Evolutionary conservation across 306 rosid species (phyloP).

Genomic region (Benincasa hispida): DNA sequence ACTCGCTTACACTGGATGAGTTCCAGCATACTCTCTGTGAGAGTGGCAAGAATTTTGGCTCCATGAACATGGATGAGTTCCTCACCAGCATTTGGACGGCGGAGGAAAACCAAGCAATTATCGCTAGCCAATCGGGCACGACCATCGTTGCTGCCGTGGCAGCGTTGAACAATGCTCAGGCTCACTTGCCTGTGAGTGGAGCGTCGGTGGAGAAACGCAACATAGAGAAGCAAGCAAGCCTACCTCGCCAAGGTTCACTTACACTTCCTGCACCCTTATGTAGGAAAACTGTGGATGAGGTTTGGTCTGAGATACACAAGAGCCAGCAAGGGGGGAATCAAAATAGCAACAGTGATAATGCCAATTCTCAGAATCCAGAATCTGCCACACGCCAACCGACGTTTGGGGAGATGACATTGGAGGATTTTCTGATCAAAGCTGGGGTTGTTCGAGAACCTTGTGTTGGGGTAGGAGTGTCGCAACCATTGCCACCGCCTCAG

Average conservation of each 20-base stretch:
- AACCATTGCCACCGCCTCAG: constrained; percentile 14
- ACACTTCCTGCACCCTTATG: constrained; percentile 65
- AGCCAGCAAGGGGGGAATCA: constrained; percentile 21
- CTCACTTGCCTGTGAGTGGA: constrained; percentile 1
- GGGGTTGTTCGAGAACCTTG: constrained; percentile 60
- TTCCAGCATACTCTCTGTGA: constrained; percentile 71
- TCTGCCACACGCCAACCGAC: constrained; percentile 59
- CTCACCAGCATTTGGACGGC: constrained; percentile 84
- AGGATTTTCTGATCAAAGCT: constrained; percentile 81
- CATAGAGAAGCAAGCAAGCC: constrained; percentile 43
- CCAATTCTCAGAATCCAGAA: constrained; percentile 28
- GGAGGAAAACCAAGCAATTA: constrained; percentile 53
- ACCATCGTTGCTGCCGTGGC: background rate
- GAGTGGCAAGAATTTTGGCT: constrained; percentile 66
- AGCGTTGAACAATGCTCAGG: background rate
- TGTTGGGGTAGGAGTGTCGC: constrained; percentile 1
- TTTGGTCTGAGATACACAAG: constrained; percentile 79
- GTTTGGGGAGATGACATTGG: constrained; percentile 87
- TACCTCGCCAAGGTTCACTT: constrained; percentile 58
- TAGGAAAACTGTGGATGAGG: constrained; percentile 80
- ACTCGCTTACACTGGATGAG: constrained; percentile 79
- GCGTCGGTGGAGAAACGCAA: constrained; percentile 9
- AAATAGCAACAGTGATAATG: background rate
- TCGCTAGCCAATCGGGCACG: background rate
- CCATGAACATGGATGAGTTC: constrained; percentile 98